phyloP scores from a whole-genome alignment of 2,329 filamentous ascomycete genomes.

The Chaetomium sp. region DNA sequence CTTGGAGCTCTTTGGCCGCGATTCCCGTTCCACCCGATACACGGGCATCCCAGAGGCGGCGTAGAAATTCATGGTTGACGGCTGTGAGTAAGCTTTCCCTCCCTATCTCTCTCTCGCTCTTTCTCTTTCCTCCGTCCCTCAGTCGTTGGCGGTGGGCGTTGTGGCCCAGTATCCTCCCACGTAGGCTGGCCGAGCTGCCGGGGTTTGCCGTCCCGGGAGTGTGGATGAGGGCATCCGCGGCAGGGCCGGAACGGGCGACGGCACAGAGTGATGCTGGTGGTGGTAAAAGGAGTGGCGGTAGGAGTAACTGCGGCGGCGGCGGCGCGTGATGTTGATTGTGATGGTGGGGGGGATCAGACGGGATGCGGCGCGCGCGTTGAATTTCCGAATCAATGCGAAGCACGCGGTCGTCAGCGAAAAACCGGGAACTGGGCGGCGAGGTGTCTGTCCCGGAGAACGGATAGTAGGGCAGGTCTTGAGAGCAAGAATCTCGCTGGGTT shows the following conservation, averaged over 20 bases:
- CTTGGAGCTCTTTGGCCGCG: constrained; percentile 11
- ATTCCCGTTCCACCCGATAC: constrained; percentile 20
- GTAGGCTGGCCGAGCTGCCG: constrained; percentile 8
- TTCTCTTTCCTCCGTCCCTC: not conserved
- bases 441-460: constrained; percentile 6
- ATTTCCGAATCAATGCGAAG: not conserved
- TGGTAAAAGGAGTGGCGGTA: not conserved
- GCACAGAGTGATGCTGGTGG: not conserved
- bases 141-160: not conserved
- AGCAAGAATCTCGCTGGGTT: constrained; percentile 8
- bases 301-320: not conserved
- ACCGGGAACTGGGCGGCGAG: not conserved
- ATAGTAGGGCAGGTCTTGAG: constrained; percentile 5
- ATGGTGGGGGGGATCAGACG: no score
- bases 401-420: not conserved
- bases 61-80: constrained; percentile 26
- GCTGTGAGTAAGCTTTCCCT: not conserved
- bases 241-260: not conserved
- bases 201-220: constrained; percentile 10
- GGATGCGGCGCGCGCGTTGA: not conserved
- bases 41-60: constrained; percentile 24
- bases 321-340: no score
- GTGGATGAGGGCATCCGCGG: constrained; percentile 13
- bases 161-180: constrained; percentile 8
- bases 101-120: not conserved